These are phyloP conservation scores for Lumnitzera racemosa DNA, from an alignment of 345 rosid genomes.

Conservation along the genomic window DNA sequence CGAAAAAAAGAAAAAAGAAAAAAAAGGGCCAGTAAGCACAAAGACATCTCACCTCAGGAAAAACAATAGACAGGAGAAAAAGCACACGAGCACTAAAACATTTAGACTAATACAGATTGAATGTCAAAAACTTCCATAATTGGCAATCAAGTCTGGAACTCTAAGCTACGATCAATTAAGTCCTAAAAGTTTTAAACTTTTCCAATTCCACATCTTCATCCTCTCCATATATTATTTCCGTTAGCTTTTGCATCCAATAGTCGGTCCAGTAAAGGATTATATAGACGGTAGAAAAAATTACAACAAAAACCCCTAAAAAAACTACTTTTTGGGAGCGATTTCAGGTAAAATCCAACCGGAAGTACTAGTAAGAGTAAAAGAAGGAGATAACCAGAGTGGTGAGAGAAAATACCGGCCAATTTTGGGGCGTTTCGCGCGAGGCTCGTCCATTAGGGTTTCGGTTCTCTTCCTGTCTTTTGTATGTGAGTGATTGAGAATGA, in stretches of 20 bases:
- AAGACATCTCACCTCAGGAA: neutral
- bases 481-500: neutral
- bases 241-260: no score
- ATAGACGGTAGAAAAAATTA: no score
- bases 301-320: neutral
- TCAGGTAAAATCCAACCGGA: neutral
- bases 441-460: conserved; percentile 32
- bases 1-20: neutral
- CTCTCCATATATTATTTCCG: no score
- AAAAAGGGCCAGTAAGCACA: neutral
- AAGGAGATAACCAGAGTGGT: neutral
- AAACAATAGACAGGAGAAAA: neutral
- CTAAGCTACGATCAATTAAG: no score
- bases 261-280: no score
- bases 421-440: conserved; percentile 47
- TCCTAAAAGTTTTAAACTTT: no score
- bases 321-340: neutral
- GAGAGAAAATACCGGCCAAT: conserved; percentile 23
- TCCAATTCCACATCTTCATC: no score
- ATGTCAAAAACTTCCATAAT: no score
- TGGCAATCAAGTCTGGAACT: no score
- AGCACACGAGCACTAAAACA: neutral
- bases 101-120: neutral
- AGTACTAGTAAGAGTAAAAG: neutral
- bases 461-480: neutral